phyloP scores from a whole-genome alignment of 176 grass and related monocot genomes.

The Tuctoria greenei region DNA sequence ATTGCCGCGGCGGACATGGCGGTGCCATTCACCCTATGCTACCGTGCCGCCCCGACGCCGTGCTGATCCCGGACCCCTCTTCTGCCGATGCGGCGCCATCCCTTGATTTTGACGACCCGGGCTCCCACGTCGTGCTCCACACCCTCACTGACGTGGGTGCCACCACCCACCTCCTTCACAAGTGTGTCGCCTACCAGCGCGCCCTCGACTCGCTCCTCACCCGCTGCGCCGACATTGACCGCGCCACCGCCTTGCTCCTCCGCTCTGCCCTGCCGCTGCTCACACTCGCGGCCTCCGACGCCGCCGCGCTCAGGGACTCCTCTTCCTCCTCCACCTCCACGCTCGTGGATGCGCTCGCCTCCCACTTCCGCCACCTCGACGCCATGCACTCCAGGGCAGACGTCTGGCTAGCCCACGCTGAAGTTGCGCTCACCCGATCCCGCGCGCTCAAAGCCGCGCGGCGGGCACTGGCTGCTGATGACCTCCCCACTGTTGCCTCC shows the following conservation, averaged over 20 bases:
- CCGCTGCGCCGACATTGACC: conserved; percentile 63
- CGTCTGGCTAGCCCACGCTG: conserved; percentile 50
- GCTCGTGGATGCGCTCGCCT: conserved; percentile 61
- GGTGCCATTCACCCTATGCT: conserved; percentile 21
- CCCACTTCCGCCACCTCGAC: conserved; percentile 70
- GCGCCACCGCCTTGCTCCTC: conserved; percentile 52
- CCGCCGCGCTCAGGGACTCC: conserved; percentile 53
- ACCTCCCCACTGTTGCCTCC: conserved; percentile 59
- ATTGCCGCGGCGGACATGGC: conserved; percentile 35
- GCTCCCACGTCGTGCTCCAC: conserved; percentile 55
- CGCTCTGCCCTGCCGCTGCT: conserved; percentile 67
- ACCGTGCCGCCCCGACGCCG: conserved; percentile 20
- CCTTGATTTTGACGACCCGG: conserved; percentile 61
- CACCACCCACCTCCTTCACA: conserved; percentile 73
- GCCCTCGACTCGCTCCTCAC: conserved; percentile 67
- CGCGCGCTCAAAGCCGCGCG: conserved; percentile 63
- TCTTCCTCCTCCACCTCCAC: conserved; percentile 56
- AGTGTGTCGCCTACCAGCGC: conserved; percentile 84
- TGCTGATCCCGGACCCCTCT: conserved; percentile 6
- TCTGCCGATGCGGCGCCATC: conserved; percentile 25
- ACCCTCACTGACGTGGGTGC: conserved; percentile 65
- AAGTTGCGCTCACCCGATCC: conserved; percentile 61
- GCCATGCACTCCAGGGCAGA: conserved; percentile 57
- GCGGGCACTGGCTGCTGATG: conserved; percentile 58
- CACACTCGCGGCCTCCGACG: conserved; percentile 67